These are phyloP conservation scores for Cystofilobasidium capitatum DNA, from an alignment of 768 basidiomycete genomes.

Conservation along the genomic window DNA sequence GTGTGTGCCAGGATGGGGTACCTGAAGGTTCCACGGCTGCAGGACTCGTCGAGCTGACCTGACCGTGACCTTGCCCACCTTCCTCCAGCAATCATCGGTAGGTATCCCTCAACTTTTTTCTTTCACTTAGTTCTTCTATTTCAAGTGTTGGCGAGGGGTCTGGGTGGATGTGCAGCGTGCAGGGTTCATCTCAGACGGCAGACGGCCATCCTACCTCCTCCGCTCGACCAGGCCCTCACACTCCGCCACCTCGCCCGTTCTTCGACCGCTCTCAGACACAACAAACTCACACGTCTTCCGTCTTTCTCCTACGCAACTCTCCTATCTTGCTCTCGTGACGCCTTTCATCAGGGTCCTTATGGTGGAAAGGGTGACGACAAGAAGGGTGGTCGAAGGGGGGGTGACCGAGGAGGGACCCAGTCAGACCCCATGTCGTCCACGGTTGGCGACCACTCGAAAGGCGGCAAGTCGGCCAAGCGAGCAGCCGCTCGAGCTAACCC, in stretches of 20 bases:
- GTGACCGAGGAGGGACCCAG: too few species aligned
- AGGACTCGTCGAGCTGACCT: neutral
- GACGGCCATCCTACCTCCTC: too few species aligned
- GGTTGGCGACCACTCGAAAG: slow-evolving; percentile 8
- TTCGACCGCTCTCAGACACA: too few species aligned
- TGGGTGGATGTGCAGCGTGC: too few species aligned
- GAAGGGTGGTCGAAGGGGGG: too few species aligned
- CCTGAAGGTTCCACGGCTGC: neutral
- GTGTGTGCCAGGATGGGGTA: too few species aligned
- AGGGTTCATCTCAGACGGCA: too few species aligned
- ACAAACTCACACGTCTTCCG: too few species aligned
- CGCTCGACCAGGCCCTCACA: too few species aligned
- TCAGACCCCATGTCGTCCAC: neutral
- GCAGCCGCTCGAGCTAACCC: slow-evolving; percentile 9
- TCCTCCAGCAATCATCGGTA: neutral
- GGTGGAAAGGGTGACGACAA: neutral
- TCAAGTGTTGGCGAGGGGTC: too few species aligned
- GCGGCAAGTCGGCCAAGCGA: slow-evolving; percentile 8
- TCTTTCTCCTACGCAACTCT: neutral
- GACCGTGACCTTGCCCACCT: neutral
- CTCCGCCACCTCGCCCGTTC: too few species aligned
- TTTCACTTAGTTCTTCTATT: too few species aligned
- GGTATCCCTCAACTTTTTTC: neutral
- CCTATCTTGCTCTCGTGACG: neutral
- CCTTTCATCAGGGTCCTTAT: neutral